A percentile compares a stretch with the other conserved stretches of the same genome.
Evolutionary conservation across 1,139 yeast genomes (phyloP).

Genomic region (Yamadazyma epiphylla): DNA sequence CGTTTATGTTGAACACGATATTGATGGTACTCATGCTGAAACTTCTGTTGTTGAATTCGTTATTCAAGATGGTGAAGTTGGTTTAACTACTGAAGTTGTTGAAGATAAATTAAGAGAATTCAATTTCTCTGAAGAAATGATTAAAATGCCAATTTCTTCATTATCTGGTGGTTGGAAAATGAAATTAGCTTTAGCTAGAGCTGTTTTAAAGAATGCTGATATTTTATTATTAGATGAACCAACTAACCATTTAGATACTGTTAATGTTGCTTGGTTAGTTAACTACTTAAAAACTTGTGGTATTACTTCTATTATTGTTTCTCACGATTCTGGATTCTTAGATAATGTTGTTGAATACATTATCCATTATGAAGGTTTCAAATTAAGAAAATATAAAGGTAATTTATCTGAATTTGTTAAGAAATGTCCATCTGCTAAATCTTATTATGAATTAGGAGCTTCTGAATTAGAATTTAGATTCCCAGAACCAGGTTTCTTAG

Average conservation of each 20-base stretch:
- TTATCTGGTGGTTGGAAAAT: constrained; percentile 99
- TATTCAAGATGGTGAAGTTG: constrained; percentile 75
- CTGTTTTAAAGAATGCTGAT: constrained; percentile 98
- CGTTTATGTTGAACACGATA: constrained; percentile 98
- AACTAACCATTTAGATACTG: constrained; percentile 99
- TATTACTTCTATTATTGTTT: constrained; percentile 95
- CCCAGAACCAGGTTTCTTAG: constrained; percentile 99
- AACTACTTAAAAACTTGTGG: constrained; percentile 98
- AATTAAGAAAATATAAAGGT: constrained; percentile 99
- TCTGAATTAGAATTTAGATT: constrained; percentile 91
- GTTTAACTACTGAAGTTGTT: constrained; percentile 65
- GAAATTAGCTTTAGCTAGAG: constrained; percentile 99
- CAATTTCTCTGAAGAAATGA: constrained; percentile 90
- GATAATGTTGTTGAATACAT: constrained; percentile 97
- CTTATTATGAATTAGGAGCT: constrained; percentile 98
- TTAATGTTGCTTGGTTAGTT: constrained; percentile 98
- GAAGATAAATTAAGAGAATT: constrained; percentile 78
- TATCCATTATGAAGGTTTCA: constrained; percentile 99
- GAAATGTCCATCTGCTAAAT: constrained; percentile 98
- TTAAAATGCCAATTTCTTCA: constrained; percentile 87
- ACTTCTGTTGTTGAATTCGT: constrained; percentile 92
- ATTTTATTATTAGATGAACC: constrained; percentile 98
- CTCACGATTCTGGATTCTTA: constrained; percentile 99
- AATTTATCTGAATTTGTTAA: constrained; percentile 97
- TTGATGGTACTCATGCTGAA: constrained; percentile 96